Evolutionary conservation across 139 green algal genomes (phyloP).

Genomic region (Chlorella vulgaris): DNA sequence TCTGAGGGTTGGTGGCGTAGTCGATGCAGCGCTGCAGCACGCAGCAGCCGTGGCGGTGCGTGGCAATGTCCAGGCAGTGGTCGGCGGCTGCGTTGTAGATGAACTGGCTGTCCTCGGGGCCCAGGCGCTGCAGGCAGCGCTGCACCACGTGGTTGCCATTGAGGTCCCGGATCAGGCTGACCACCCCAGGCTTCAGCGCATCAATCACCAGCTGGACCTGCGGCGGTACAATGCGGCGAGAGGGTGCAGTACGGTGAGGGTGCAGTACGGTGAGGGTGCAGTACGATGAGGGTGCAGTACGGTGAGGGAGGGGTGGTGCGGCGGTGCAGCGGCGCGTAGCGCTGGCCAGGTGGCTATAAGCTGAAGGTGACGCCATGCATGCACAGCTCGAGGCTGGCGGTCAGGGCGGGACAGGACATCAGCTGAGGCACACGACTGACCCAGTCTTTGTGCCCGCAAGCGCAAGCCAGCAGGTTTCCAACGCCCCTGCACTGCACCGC

Average conservation of each 20-base stretch:
- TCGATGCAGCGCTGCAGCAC: constrained; percentile 99
- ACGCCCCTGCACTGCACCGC: too few species aligned
- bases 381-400: not conserved
- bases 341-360: not conserved
- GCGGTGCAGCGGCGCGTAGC: not conserved
- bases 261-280: not conserved
- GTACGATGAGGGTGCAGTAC: not conserved
- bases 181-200: constrained; percentile 84
- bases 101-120: constrained; percentile 78
- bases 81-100: constrained; percentile 89
- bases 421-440: too few species aligned
- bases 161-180: constrained; percentile 96
- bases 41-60: constrained; percentile 98
- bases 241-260: not conserved
- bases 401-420: not conserved
- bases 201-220: constrained; percentile 84
- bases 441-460: too few species aligned
- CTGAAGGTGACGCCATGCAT: too few species aligned
- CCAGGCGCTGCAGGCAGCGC: constrained; percentile 84
- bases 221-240: constrained; percentile 47
- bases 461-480: too few species aligned
- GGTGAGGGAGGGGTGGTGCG: not conserved
- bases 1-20: constrained; percentile 86
- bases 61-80: constrained; percentile 93
- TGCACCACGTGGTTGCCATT: constrained; percentile 99